Evolutionary conservation across 768 basidiomycete species (phyloP).

Genomic region (Lactarius akahatsu): DNA sequence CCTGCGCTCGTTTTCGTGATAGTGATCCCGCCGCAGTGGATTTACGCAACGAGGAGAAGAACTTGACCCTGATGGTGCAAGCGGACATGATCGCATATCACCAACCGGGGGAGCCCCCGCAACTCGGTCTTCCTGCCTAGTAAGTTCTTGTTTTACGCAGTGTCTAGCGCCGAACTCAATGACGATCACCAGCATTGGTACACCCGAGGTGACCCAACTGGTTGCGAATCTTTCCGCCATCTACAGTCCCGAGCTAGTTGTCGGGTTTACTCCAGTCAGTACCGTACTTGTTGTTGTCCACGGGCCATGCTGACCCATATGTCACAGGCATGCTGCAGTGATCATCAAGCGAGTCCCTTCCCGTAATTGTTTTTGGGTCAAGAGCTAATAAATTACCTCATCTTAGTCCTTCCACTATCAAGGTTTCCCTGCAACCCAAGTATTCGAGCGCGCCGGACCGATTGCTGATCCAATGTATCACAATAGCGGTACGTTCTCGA

Average conservation of each 20-base stretch:
- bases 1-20: neutral
- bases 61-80: conserved; percentile 82
- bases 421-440: conserved; percentile 83
- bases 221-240: conserved; percentile 72
- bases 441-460: conserved; percentile 84
- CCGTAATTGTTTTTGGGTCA: neutral
- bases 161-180: conserved; percentile 5
- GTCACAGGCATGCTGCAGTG: conserved; percentile 79
- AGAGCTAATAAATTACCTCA: conserved; percentile 5
- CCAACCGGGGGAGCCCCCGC: conserved; percentile 70
- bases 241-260: conserved; percentile 76
- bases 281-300: neutral
- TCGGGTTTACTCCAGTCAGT: conserved; percentile 64
- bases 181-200: conserved; percentile 59
- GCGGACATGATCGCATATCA: conserved; percentile 93
- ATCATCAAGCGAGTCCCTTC: conserved; percentile 63
- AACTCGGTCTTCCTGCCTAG: conserved; percentile 77
- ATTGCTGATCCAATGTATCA: conserved; percentile 91
- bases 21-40: conserved; percentile 43
- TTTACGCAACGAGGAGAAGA: conserved; percentile 55
- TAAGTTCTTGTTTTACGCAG: conserved; percentile 38
- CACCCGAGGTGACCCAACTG: conserved; percentile 71
- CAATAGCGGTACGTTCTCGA: conserved; percentile 58
- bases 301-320: neutral
- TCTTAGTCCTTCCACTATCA: conserved; percentile 72